phyloP scores from a whole-genome alignment of 2,329 filamentous ascomycete genomes.

The Fusarium illudens region DNA sequence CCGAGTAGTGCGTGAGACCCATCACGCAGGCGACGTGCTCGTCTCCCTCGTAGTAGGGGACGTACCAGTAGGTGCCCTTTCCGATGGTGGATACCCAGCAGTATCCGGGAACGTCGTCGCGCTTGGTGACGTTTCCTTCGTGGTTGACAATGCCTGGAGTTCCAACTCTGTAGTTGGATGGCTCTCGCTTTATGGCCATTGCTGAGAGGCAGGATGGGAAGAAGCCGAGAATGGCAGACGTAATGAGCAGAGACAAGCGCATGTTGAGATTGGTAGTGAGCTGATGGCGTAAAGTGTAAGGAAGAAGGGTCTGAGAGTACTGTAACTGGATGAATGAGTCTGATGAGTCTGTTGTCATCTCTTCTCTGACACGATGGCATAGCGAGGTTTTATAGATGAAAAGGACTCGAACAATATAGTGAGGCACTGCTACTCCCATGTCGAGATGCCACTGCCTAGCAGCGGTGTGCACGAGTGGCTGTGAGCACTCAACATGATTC shows the following conservation, averaged over 20 bases:
- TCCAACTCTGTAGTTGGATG: neutral
- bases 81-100: neutral
- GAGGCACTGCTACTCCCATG: neutral
- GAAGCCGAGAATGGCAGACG: neutral
- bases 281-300: neutral
- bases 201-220: neutral
- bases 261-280: neutral
- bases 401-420: neutral
- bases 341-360: neutral
- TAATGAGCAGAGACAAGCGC: neutral
- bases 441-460: neutral
- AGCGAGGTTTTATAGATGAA: neutral
- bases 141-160: neutral
- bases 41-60: neutral
- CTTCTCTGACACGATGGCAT: neutral
- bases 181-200: neutral
- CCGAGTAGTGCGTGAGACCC: neutral
- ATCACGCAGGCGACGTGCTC: neutral
- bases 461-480: neutral
- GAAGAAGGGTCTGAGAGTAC: neutral
- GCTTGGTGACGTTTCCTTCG: conserved; percentile 1
- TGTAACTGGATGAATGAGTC: neutral
- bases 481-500: neutral
- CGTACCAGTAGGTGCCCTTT: neutral
- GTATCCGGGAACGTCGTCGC: neutral